These are phyloP conservation scores for Chlorencoelia australis DNA, from an alignment of 2,329 filamentous ascomycete species.

Conservation along the genomic window DNA sequence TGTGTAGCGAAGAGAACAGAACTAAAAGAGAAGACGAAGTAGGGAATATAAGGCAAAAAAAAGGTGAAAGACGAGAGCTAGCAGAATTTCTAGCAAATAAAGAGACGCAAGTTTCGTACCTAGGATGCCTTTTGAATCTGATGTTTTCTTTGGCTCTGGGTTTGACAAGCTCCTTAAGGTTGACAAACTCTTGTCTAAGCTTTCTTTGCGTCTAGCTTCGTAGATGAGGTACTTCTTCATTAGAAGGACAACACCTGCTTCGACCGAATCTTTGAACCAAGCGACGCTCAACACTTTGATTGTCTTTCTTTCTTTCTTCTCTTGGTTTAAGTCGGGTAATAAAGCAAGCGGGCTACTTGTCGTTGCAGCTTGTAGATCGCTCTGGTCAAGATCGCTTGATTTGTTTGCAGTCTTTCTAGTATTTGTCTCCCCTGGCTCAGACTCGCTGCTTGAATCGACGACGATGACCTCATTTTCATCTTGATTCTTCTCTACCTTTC, in stretches of 20 bases:
- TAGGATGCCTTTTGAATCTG: no score
- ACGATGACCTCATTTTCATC: slow-evolving; percentile 14
- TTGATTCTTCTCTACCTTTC: slow-evolving; percentile 14
- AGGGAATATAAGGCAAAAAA: background rate
- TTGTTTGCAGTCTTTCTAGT: slow-evolving; percentile 2
- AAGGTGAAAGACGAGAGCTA: no score
- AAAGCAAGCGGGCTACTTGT: no score
- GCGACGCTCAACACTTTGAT: slow-evolving; percentile 47
- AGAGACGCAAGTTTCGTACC: no score
- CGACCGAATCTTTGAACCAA: slow-evolving; percentile 48
- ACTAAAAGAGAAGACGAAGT: no score
- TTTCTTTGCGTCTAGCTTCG: slow-evolving; percentile 30
- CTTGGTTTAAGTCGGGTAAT: no score
- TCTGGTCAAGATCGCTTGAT: background rate
- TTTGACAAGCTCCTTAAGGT: no score
- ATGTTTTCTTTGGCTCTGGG: no score
- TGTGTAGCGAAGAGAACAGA: no score
- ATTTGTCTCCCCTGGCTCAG: slow-evolving; percentile 12
- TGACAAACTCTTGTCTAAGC: no score
- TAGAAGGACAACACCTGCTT: slow-evolving; percentile 35
- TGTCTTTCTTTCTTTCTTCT: slow-evolving; percentile 12
- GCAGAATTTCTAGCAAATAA: no score
- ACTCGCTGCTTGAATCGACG: slow-evolving; percentile 27
- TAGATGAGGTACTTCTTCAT: slow-evolving; percentile 44
- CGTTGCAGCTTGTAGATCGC: background rate